Evolutionary conservation across 2,329 filamentous ascomycete species (phyloP).

Genomic region (Dactylellina drechsleri): DNA sequence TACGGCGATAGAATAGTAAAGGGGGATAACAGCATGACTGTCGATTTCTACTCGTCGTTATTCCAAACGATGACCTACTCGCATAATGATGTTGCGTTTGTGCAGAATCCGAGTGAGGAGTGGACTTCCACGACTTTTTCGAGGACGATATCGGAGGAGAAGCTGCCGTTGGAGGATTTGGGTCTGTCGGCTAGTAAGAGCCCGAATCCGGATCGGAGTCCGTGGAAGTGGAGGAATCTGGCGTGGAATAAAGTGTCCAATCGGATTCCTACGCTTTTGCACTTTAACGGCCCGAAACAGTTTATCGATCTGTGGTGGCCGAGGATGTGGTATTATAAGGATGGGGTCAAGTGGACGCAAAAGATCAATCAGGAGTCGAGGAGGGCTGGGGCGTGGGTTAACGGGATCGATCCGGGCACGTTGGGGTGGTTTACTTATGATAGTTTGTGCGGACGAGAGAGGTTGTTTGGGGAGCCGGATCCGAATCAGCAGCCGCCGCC

Average conservation of each 20-base stretch:
- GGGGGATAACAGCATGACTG: conserved; percentile 59
- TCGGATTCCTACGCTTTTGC: conserved; percentile 45
- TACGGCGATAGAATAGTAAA: conserved; percentile 64
- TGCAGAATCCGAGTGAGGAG: conserved; percentile 38
- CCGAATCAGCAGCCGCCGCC: conserved; percentile 7
- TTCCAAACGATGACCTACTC: conserved; percentile 55
- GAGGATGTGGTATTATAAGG: conserved; percentile 53
- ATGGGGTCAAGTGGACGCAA: conserved; percentile 39
- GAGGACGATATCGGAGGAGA: conserved; percentile 18
- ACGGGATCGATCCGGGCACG: conserved; percentile 14
- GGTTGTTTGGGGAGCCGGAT: conserved; percentile 42
- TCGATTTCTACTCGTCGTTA: conserved; percentile 55
- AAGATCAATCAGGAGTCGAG: conserved; percentile 26
- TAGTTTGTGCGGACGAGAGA: conserved; percentile 34
- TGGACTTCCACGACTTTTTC: conserved; percentile 43
- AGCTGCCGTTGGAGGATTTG: conserved; percentile 32
- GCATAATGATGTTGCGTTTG: conserved; percentile 51
- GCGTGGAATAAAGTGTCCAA: conserved; percentile 54
- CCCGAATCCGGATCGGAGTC: conserved; percentile 48
- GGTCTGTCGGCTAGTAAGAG: conserved; percentile 41
- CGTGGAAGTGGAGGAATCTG: conserved; percentile 50
- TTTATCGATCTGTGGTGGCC: conserved; percentile 54
- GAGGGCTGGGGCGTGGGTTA: conserved; percentile 41
- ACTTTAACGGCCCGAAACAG: conserved; percentile 53
- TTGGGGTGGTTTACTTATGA: conserved; percentile 46